A percentile compares a stretch with the other conserved stretches of the same genome.
Evolutionary conservation across 768 basidiomycete species (phyloP).

Genomic region (Russula olivacea): DNA sequence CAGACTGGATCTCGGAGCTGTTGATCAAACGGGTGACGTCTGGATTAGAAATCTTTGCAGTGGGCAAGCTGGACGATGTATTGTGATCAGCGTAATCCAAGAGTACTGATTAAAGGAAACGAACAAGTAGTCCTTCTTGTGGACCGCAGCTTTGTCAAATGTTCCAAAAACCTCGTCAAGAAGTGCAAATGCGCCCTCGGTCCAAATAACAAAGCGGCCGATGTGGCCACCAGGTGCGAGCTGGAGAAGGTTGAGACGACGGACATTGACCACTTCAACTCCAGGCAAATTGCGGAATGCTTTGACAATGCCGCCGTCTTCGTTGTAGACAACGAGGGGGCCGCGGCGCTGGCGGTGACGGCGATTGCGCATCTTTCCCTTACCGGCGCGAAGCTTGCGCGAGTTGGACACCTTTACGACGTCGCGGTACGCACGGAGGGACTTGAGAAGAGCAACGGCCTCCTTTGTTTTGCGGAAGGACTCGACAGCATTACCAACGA

Average conservation of each 20-base stretch:
- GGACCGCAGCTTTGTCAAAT: constrained; percentile 75
- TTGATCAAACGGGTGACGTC: constrained; percentile 98
- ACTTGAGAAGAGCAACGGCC: constrained; percentile 89
- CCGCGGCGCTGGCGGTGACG: constrained; percentile 96
- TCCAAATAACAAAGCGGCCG: constrained; percentile 99
- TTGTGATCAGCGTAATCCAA: not conserved
- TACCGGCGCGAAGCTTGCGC: constrained; percentile 92
- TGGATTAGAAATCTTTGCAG: constrained; percentile 94
- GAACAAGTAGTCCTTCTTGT: constrained; percentile 88
- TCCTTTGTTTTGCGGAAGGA: constrained; percentile 95
- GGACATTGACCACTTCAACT: constrained; percentile 94
- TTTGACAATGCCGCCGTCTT: constrained; percentile 95
- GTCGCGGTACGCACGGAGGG: constrained; percentile 82
- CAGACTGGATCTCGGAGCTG: constrained; percentile 96
- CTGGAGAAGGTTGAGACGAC: constrained; percentile 93
- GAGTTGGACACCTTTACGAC: constrained; percentile 97
- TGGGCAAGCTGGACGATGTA: constrained; percentile 60
- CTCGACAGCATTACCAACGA: constrained; percentile 73
- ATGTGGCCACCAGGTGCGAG: constrained; percentile 99
- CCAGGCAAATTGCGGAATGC: constrained; percentile 99
- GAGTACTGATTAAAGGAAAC: constrained; percentile 29
- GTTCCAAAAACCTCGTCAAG: constrained; percentile 97
- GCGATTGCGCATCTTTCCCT: constrained; percentile 96
- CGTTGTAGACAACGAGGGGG: constrained; percentile 93
- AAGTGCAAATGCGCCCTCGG: constrained; percentile 84